Evolutionary conservation across 2,329 filamentous ascomycete genomes (phyloP), one percentile per base, ranked within the genome.

Genomic region (Phyllosticta citriasiana): DNA sequence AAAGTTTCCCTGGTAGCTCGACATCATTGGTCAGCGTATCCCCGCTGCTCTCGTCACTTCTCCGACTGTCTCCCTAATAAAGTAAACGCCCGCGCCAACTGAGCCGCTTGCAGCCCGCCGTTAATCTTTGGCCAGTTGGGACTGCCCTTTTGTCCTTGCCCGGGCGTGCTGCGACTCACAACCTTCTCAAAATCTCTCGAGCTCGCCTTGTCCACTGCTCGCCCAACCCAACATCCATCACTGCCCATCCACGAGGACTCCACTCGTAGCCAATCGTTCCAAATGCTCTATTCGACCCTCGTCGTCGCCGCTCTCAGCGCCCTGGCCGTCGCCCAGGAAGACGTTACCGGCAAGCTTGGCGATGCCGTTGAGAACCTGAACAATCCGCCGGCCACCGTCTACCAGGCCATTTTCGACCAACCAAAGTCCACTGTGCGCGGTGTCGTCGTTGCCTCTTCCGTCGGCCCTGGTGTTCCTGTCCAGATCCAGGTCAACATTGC

Each of bases 331-430:
- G 70, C 71, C 54, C 68, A 72, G 64, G 54, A 33, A 33, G 57
- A 25, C 25, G 64, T 66, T 4, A 67, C 70, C 9, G 63, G 66
- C 30, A 57, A 66, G 57, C 63, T 65, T 25, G 64, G 66, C 33
- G 62, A 68, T 53, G 77, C 77, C 59, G 70, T 72, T 10, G 65
- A 68, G 24, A 67, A 73, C 33, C 66, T 63, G 52, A 66, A 66
- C 67, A 78, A 77, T 65, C 75, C 76, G 8, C 59, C 64, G 10
- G 75, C 76, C 55, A 74, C 71, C 10, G 66, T 65, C 56, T 78
- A 76, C 67, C 63, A 71, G 33, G 76, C 76, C 35, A 68, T 60
- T 8, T 66, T 78, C 16, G 63, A 67, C 60, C 71, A 68, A 63
- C 66, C 63, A 19, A 68, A 68, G 57, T 74, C 64, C 60, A 55